phyloP scores from a whole-genome alignment of 2,329 filamentous ascomycete species.

The Calonectria hongkongensis region DNA sequence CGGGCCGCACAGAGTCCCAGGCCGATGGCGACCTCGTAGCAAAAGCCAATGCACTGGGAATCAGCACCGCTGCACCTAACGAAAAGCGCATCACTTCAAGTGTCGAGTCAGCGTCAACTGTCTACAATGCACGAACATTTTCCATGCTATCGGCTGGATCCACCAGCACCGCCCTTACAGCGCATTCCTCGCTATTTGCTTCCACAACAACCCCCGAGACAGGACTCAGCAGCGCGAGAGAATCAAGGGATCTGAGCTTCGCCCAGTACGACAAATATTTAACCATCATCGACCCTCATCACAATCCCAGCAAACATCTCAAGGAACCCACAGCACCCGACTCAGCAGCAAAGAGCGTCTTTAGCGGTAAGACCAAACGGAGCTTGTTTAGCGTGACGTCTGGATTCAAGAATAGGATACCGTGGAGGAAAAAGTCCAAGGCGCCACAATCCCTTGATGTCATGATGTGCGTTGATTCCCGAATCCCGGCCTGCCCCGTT shows the following conservation, averaged over 20 bases:
- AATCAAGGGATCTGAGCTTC: conserved; percentile 67
- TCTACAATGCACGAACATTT: conserved; percentile 65
- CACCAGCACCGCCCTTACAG: conserved; percentile 64
- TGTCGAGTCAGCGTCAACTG: conserved; percentile 65
- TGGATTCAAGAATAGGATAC: conserved; percentile 66
- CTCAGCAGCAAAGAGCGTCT: conserved; percentile 62
- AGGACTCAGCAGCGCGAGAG: conserved; percentile 49
- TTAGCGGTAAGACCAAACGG: conserved; percentile 66
- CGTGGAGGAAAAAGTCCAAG: conserved; percentile 62
- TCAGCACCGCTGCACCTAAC: conserved; percentile 54
- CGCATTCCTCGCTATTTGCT: conserved; percentile 64
- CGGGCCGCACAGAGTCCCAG: conserved; percentile 61
- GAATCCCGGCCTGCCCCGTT: conserved; percentile 35
- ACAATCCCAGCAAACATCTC: conserved; percentile 65
- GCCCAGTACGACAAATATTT: conserved; percentile 72
- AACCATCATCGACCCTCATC: conserved; percentile 64
- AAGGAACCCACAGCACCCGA: conserved; percentile 58
- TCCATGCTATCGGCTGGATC: conserved; percentile 67
- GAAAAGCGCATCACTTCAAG: conserved; percentile 62
- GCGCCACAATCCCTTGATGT: conserved; percentile 55
- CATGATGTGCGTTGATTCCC: conserved; percentile 54
- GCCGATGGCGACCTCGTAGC: conserved; percentile 62
- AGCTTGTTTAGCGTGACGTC: conserved; percentile 68
- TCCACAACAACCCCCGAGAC: conserved; percentile 48
- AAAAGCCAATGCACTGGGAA: conserved; percentile 61